phyloP scores from a whole-genome alignment of 768 basidiomycete genomes.

The Plicaturopsis crispa region DNA sequence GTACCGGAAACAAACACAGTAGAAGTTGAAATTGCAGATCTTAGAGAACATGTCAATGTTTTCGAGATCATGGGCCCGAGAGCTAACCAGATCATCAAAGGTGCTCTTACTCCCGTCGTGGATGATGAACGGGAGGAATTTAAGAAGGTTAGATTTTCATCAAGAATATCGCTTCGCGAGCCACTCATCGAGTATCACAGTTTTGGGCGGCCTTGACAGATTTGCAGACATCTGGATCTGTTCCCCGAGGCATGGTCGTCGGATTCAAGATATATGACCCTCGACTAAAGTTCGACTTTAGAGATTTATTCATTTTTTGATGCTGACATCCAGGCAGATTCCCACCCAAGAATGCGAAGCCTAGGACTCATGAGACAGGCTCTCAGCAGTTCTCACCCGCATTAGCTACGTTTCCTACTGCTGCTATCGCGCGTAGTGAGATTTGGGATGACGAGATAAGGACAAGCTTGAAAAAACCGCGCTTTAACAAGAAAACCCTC shows the following conservation, averaged over 20 bases:
- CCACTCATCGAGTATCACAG: too few relatives aligned
- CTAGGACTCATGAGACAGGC: conserved; percentile 18
- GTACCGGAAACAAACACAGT: conserved; percentile 17
- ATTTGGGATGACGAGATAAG: conserved; percentile 68
- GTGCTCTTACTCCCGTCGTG: conserved; percentile 44
- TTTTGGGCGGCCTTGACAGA: conserved; percentile 61
- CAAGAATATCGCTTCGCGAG: too few relatives aligned
- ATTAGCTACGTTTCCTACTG: conserved; percentile 43
- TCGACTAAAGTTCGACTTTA: conserved; percentile 58
- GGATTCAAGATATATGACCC: conserved; percentile 84
- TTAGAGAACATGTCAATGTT: conserved; percentile 62
- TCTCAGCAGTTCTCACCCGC: conserved; percentile 18
- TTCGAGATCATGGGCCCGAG: conserved; percentile 92
- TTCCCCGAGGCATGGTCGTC: conserved; percentile 70
- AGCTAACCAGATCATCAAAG: conserved; percentile 65
- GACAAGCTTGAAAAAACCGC: conserved; percentile 45
- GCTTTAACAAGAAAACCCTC: conserved; percentile 77
- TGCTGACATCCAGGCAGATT: conserved; percentile 41
- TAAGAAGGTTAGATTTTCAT: conserved; percentile 38
- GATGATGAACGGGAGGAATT: conserved; percentile 49
- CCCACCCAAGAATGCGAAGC: conserved; percentile 71
- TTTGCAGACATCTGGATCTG: conserved; percentile 54
- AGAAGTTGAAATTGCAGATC: conserved; percentile 61
- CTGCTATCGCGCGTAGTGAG: conserved; percentile 51
- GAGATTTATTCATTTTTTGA: neutral